Percentiles rank a stretch among this genome's conserved stretches.
These are phyloP conservation scores for Aspergillus candidus DNA, from an alignment of 2,329 filamentous ascomycete genomes.

Conservation along the genomic window DNA sequence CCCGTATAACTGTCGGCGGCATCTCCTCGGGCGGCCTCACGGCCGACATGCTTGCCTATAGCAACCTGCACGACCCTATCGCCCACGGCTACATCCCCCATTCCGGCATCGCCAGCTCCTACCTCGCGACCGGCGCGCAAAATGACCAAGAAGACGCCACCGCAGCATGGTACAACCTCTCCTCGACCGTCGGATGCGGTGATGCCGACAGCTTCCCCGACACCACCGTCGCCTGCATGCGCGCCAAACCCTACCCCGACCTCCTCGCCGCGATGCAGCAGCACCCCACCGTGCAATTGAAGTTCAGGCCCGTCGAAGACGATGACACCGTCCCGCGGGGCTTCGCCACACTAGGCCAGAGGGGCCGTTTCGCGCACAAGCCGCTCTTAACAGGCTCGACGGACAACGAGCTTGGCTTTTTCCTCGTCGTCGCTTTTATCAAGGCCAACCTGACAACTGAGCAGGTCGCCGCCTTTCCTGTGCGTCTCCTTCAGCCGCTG, in stretches of 20 bases:
- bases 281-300: not conserved
- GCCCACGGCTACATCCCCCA: slow-evolving; percentile 6
- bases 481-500: slow-evolving; percentile 1
- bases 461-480: slow-evolving; percentile 1
- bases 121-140: not conserved
- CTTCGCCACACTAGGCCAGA: not conserved
- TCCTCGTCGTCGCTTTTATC: slow-evolving; percentile 3
- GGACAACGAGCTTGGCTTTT: slow-evolving; percentile 6
- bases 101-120: slow-evolving; percentile 6
- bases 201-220: not conserved
- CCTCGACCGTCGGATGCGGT: not conserved
- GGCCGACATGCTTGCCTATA: slow-evolving; percentile 3
- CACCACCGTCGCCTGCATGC: slow-evolving; percentile 2
- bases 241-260: not conserved
- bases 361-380: slow-evolving; percentile 3
- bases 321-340: slow-evolving; percentile 1
- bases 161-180: slow-evolving; percentile 1
- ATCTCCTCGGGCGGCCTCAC: slow-evolving; percentile 7
- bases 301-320: slow-evolving; percentile 4
- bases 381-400: slow-evolving; percentile 6
- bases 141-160: not conserved
- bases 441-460: slow-evolving; percentile 1
- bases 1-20: slow-evolving; percentile 7
- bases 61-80: slow-evolving; percentile 2
- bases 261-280: slow-evolving; percentile 5